Conservation (phyloP, 768 basidiomycete species). For the Tulasnella calospora region DNA sequence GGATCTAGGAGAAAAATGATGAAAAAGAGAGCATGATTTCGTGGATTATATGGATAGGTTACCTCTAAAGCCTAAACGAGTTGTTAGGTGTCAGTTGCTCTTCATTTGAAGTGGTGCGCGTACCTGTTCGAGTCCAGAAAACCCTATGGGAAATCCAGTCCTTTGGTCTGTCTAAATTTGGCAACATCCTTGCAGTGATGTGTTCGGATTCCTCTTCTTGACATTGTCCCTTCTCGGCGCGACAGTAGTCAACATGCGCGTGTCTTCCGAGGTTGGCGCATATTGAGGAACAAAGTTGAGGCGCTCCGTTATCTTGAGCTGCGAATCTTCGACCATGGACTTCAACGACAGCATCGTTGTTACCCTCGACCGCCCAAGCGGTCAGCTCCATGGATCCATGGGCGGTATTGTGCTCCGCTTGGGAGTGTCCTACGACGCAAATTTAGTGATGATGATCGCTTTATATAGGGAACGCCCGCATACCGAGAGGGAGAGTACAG, state of each 20-base stretch:
- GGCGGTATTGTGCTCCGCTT: conserved; percentile 17
- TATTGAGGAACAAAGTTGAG: conserved; percentile 16
- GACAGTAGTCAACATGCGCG: conserved; percentile 25
- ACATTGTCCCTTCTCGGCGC: neutral
- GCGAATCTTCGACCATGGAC: conserved; percentile 17
- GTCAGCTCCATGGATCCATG: conserved; percentile 25
- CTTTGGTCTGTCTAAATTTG: conserved; percentile 47
- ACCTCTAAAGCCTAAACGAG: conserved; percentile 21
- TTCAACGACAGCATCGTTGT: conserved; percentile 6
- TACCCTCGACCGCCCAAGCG: conserved; percentile 23
- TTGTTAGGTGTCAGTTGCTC: neutral
- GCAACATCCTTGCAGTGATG: conserved; percentile 41
- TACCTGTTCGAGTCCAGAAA: conserved; percentile 58
- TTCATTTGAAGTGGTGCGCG: conserved; percentile 14
- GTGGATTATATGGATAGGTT: neutral
- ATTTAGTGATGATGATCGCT: neutral
- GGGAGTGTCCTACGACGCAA: conserved; percentile 4
- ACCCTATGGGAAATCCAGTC: conserved; percentile 53
- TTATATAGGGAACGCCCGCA: conserved; percentile 7
- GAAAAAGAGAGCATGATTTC: neutral
- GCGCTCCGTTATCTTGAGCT: conserved; percentile 3
- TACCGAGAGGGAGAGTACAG: conserved; percentile 54
- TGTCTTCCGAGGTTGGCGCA: conserved; percentile 18
- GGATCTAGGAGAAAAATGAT: conserved; percentile 42
- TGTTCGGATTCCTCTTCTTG: conserved; percentile 42